phyloP scores from a whole-genome alignment of 495 filamentous ascomycete species.

The Xylaria flabelliformis region DNA sequence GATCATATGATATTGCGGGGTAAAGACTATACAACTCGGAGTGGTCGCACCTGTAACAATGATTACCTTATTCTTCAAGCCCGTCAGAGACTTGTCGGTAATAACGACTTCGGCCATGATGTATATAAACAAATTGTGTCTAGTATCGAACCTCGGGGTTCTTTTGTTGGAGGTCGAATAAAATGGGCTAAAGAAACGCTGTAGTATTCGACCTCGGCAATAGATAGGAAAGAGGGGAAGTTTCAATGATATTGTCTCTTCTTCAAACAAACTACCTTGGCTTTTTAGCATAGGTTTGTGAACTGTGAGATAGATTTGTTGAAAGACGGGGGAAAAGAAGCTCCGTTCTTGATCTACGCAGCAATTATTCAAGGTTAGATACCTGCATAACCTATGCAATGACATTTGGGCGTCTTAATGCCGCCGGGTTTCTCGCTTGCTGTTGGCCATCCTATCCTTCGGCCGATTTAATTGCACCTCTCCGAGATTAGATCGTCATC shows the following conservation, averaged over 20 bases:
- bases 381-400: not conserved
- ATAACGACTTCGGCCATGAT: slow-evolving; percentile 44
- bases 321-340: not conserved
- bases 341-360: not conserved
- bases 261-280: not conserved
- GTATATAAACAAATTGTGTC: not conserved
- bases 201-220: no score
- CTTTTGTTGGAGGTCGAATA: not conserved
- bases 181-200: not conserved
- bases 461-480: not conserved
- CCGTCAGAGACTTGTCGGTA: slow-evolving; percentile 38
- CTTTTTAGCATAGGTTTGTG: not conserved
- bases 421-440: not conserved
- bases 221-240: not conserved
- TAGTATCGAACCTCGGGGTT: not conserved
- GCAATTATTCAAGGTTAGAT: not conserved
- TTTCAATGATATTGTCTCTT: not conserved
- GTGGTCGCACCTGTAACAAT: slow-evolving; percentile 55
- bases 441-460: not conserved
- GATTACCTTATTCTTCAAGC: slow-evolving; percentile 53
- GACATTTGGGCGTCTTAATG: not conserved
- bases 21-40: not conserved
- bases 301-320: not conserved
- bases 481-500: not conserved
- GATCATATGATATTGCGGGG: not conserved